Conservation (phyloP, 164 flowering plant genomes). For the Vitis amurensis region DNA sequence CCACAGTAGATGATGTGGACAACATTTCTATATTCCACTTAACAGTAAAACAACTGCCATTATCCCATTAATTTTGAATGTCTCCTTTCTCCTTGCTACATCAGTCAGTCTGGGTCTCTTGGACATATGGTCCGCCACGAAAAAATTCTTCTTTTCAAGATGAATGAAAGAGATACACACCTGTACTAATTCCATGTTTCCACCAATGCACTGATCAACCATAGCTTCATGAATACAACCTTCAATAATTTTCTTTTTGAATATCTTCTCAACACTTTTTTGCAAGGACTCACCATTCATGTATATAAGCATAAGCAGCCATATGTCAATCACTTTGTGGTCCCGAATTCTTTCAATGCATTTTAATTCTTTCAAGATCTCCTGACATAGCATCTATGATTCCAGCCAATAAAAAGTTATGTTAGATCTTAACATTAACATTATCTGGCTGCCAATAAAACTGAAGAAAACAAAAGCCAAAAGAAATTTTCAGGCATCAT, state of each 20-base stretch:
- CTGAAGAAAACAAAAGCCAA: neutral
- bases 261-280: slow-evolving; percentile 54
- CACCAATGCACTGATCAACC: slow-evolving; percentile 70
- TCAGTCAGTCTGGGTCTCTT: too few relatives aligned
- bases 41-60: too few relatives aligned
- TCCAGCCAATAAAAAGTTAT: neutral
- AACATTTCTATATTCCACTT: too few relatives aligned
- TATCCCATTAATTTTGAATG: too few relatives aligned
- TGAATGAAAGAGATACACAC: slow-evolving; percentile 24
- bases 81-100: too few relatives aligned
- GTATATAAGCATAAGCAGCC: slow-evolving; percentile 75
- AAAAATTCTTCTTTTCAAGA: neutral
- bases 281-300: slow-evolving; percentile 59
- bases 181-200: slow-evolving; percentile 62
- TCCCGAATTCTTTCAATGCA: slow-evolving; percentile 54
- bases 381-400: slow-evolving; percentile 61
- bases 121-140: too few relatives aligned
- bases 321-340: slow-evolving; percentile 78
- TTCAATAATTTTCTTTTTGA: slow-evolving; percentile 67
- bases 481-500: neutral
- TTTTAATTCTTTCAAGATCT: slow-evolving; percentile 68
- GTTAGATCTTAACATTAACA: neutral
- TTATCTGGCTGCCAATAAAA: neutral
- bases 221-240: slow-evolving; percentile 53
- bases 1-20: too few relatives aligned